Conservation (phyloP, 768 basidiomycete genomes). For the Pleurotus tuoliensis region DNA sequence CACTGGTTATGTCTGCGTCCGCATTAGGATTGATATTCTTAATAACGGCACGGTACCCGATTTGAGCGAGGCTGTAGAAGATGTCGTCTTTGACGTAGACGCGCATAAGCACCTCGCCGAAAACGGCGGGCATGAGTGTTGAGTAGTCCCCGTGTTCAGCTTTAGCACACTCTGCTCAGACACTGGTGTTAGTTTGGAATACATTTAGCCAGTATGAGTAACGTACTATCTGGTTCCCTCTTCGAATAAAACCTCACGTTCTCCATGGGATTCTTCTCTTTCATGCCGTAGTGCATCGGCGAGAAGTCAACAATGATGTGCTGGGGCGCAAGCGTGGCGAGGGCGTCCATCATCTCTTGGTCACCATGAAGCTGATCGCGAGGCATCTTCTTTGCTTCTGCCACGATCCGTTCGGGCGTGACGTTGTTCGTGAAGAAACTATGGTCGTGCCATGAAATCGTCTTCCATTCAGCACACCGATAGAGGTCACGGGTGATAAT, state of each 20-base stretch:
- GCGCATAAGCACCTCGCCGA: constrained; percentile 66
- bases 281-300: constrained; percentile 76
- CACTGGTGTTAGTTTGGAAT: neutral
- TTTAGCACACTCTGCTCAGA: constrained; percentile 32
- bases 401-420: constrained; percentile 40
- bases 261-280: constrained; percentile 63
- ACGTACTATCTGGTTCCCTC: constrained; percentile 50
- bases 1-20: neutral
- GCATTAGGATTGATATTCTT: constrained; percentile 1
- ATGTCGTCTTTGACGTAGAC: constrained; percentile 63
- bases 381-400: constrained; percentile 28
- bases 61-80: neutral
- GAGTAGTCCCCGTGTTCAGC: constrained; percentile 60
- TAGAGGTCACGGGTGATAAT: constrained; percentile 66
- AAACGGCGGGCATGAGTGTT: constrained; percentile 56
- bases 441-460: constrained; percentile 36
- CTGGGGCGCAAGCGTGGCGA: constrained; percentile 32
- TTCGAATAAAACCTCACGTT: constrained; percentile 75
- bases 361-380: constrained; percentile 15
- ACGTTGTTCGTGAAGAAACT: constrained; percentile 33
- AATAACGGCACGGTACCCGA: neutral
- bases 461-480: constrained; percentile 62
- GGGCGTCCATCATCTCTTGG: constrained; percentile 10
- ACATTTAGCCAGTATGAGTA: neutral
- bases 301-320: constrained; percentile 65